These are phyloP conservation scores for Sordariomycetes sp. DNA, from an alignment of 2,329 filamentous ascomycete species.

Conservation along the genomic window DNA sequence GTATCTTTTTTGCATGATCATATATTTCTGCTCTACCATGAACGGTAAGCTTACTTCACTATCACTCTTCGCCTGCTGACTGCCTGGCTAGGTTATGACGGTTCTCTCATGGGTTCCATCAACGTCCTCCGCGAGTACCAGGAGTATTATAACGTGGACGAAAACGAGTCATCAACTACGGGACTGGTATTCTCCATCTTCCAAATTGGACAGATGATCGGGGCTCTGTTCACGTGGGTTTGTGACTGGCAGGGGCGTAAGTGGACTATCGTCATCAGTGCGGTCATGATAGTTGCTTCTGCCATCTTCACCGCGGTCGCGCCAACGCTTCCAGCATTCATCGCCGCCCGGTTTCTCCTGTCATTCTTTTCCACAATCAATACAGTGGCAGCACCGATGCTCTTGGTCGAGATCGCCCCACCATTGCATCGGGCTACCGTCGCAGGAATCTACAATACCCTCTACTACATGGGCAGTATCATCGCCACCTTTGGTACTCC, in stretches of 20 bases:
- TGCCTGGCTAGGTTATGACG: neutral
- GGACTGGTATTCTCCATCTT: conserved; percentile 2
- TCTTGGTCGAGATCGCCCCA: neutral
- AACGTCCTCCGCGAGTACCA: conserved; percentile 2
- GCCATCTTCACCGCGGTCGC: neutral
- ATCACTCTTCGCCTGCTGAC: neutral
- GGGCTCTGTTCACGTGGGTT: conserved; percentile 3
- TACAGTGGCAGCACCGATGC: neutral
- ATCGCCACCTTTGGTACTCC: conserved; percentile 6
- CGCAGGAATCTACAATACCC: neutral
- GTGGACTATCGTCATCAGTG: conserved; percentile 2
- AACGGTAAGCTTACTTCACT: neutral
- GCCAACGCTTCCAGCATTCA: conserved; percentile 1
- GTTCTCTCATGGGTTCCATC: conserved; percentile 2
- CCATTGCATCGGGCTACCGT: neutral
- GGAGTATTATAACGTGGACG: conserved; percentile 1
- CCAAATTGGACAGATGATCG: conserved; percentile 3
- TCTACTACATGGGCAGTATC: conserved; percentile 4
- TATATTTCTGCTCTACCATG: conserved; percentile 3
- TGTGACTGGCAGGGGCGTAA: conserved; percentile 4
- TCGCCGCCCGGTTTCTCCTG: neutral
- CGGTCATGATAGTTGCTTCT: neutral
- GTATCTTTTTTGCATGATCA: neutral
- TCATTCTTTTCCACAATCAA: conserved; percentile 1
- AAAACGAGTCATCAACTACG: neutral